These are phyloP conservation scores for Typha latifolia DNA, from an alignment of 176 grass and related monocot genomes.

Conservation along the genomic window DNA sequence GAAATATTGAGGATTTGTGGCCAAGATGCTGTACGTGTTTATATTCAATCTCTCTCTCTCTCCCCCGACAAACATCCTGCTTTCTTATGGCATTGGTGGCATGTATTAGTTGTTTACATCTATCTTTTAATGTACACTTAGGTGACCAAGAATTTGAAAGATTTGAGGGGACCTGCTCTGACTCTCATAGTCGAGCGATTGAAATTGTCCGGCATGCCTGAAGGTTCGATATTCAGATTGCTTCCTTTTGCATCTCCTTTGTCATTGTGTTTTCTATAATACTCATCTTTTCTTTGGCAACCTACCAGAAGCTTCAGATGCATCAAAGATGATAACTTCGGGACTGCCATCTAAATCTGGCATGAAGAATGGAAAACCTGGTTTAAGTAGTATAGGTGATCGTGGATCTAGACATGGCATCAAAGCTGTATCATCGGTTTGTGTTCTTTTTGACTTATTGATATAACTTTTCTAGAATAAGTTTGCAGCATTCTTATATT, in stretches of 20 bases:
- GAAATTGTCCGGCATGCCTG: conserved; percentile 57
- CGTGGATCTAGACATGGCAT: conserved; percentile 49
- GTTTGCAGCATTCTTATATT: neutral
- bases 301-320: conserved; percentile 56
- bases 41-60: neutral
- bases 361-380: conserved; percentile 61
- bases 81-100: neutral
- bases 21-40: conserved; percentile 71
- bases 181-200: conserved; percentile 71
- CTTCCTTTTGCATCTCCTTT: conserved; percentile 6
- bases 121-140: conserved; percentile 9
- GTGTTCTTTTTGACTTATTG: conserved; percentile 12
- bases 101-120: conserved; percentile 5
- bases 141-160: conserved; percentile 82
- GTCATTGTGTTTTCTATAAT: conserved; percentile 11
- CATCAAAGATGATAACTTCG: conserved; percentile 48
- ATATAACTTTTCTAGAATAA: neutral
- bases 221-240: conserved; percentile 37
- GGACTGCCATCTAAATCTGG: conserved; percentile 59
- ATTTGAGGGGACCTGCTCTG: conserved; percentile 79
- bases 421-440: conserved; percentile 56
- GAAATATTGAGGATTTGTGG: conserved; percentile 82
- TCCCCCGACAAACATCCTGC: neutral
- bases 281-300: conserved; percentile 17
- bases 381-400: conserved; percentile 33